Evolutionary conservation across 2,329 filamentous ascomycete genomes (phyloP), one percentile per base, ranked within the genome.

Genomic region (Aspergillus sp.): DNA sequence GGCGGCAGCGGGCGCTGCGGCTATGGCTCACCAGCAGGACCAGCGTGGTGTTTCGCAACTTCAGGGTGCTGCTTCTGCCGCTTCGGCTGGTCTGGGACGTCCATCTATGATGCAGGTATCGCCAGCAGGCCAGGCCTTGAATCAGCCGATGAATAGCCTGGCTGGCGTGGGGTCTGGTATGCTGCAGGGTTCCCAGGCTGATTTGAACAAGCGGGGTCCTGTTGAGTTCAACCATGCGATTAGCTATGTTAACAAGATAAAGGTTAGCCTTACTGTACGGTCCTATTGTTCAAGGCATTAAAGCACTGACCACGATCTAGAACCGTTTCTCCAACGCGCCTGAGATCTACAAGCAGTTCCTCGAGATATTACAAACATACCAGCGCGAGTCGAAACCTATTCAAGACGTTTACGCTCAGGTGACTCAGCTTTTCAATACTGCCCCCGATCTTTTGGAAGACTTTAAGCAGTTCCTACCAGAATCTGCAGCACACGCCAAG

Each of bases 191-290:
- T 67, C 66, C n/a, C 71, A 74, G 48, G 70, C 68, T 45, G 76
- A 75, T 45, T 59, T 88, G 65, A 90, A 94, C 68, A 94, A 93
- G 64, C 83, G 90, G 48, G 91, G 90, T 0, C 93, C 93, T 1
- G 93, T 98, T 15, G 93, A 98, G 64, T 98, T 98, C 69, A 98
- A 98, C 65, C 93, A 98, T 71, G 93, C 93, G 0, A 98, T 98
- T 54, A 97, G 90, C 67, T 98, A 98, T 62, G 93, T 98, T 47
- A 98, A 98, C 66, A 98, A 98, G 73, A 98, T 98, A 62, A 98
- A 98, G 84, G 90, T 93, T 73, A 67, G 79, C 50, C 37, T 3
- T 27, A 19, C 41, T 7, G 3, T 27, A 19, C 23, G 3, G 3
- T 35, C 15, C 27, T 12, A 19, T 27, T 9, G 10, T 38, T 15